A percentile compares a stretch with the other conserved stretches of the same genome.
These are phyloP conservation scores for Globisporangium cylindrosporum DNA, from an alignment of 352 stramenopile genomes.

Conservation along the genomic window DNA sequence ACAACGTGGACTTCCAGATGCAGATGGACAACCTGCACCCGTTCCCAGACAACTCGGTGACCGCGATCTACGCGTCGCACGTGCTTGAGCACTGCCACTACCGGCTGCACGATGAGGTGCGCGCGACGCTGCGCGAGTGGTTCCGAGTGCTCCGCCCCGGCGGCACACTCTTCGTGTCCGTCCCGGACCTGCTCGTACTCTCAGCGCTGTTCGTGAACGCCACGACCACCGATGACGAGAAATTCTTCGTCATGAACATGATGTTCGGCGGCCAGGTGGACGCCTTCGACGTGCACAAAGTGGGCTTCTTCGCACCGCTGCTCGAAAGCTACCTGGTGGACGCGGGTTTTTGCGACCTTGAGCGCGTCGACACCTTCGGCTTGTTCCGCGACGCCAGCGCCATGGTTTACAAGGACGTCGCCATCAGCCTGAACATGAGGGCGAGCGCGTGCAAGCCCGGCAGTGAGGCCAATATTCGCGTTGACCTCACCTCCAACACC, in stretches of 20 bases:
- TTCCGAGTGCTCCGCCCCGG: conserved; percentile 56
- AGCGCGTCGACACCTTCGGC: conserved; percentile 41
- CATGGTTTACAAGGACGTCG: conserved; percentile 31
- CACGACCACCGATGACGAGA: conserved; percentile 47
- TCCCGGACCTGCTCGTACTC: conserved; percentile 62
- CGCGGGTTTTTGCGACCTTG: conserved; percentile 59
- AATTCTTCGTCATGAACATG: conserved; percentile 65
- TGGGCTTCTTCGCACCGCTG: conserved; percentile 64
- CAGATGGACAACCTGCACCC: conserved; percentile 67
- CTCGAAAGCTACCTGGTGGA: conserved; percentile 37
- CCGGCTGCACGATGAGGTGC: conserved; percentile 44
- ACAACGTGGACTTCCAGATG: conserved; percentile 57
- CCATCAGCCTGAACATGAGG: conserved; percentile 68
- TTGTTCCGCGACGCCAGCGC: conserved; percentile 59
- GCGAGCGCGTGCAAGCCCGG: conserved; percentile 32
- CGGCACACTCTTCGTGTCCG: conserved; percentile 54
- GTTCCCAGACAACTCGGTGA: conserved; percentile 56
- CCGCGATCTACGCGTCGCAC: conserved; percentile 70
- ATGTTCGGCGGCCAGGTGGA: conserved; percentile 74
- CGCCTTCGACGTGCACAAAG: conserved; percentile 72
- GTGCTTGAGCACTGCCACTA: conserved; percentile 75
- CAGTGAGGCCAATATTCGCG: conserved; percentile 1
- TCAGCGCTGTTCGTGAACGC: conserved; percentile 58
- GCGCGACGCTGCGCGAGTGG: conserved; percentile 65
- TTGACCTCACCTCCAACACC: not conserved